Evolutionary conservation across 2,329 filamentous ascomycete species (phyloP).

Genomic region (Chrysoporthe cubensis): DNA sequence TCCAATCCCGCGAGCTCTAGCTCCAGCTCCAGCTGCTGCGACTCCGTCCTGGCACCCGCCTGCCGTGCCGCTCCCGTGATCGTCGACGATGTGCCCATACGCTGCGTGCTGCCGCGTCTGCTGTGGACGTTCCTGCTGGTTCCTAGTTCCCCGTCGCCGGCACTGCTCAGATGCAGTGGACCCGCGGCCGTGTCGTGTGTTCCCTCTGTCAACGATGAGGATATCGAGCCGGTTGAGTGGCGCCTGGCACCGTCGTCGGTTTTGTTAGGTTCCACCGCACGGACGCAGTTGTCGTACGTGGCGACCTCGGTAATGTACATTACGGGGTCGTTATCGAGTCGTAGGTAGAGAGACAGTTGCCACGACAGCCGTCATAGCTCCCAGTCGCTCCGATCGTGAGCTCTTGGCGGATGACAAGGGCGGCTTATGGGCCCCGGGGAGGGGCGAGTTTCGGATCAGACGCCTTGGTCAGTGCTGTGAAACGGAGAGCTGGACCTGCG

Average conservation of each 20-base stretch:
- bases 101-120: conserved; percentile 4
- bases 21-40: not conserved
- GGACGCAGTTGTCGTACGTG: conserved; percentile 9
- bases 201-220: conserved; percentile 8
- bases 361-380: not conserved
- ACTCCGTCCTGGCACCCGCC: conserved; percentile 21
- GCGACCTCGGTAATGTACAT: conserved; percentile 20
- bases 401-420: not conserved
- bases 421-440: not conserved
- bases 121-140: conserved; percentile 7
- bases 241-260: not conserved
- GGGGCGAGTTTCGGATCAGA: not conserved
- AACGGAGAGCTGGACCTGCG: not conserved
- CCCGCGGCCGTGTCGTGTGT: conserved; percentile 17
- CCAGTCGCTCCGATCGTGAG: not conserved
- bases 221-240: conserved; percentile 11
- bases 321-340: conserved; percentile 1
- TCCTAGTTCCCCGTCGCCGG: not conserved
- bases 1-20: conserved; percentile 10
- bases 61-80: conserved; percentile 28
- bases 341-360: conserved; percentile 1
- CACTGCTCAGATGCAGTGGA: conserved; percentile 12
- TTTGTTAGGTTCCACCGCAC: conserved; percentile 5
- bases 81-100: conserved; percentile 8
- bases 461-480: not conserved